A percentile compares a stretch with the other conserved stretches of the same genome.
These are phyloP conservation scores for Apiospora pterosperma DNA, from an alignment of 2,329 filamentous ascomycete species.

Conservation along the genomic window DNA sequence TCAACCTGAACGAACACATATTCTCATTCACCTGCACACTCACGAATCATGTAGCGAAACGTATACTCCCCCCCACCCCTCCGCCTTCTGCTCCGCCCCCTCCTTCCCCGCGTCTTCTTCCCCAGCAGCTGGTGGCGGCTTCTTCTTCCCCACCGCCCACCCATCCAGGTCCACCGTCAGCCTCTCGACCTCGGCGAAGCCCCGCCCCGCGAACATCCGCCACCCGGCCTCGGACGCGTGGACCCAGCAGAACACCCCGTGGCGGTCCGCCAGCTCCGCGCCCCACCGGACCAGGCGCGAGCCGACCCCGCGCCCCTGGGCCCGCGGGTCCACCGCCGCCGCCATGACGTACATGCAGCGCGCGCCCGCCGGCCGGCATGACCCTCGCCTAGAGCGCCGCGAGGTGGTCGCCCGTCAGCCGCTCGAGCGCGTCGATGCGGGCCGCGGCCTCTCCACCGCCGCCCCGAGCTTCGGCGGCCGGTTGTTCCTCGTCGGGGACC, in stretches of 20 bases:
- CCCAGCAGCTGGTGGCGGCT: too few relatives aligned
- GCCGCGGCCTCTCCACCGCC: not conserved
- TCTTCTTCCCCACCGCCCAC: constrained; percentile 4
- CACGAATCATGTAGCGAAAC: constrained; percentile 4
- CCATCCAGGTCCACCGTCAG: constrained; percentile 8
- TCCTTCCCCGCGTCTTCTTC: not conserved
- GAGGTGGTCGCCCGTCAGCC: constrained; percentile 27
- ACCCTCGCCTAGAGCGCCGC: constrained; percentile 21
- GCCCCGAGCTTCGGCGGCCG: fast-evolving
- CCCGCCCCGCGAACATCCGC: constrained; percentile 25
- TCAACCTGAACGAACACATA: too few relatives aligned
- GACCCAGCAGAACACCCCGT: constrained; percentile 29
- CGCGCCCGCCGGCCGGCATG: constrained; percentile 18
- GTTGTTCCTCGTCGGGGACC: not conserved
- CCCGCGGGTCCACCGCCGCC: constrained; percentile 27
- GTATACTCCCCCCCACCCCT: not conserved
- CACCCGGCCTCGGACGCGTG: constrained; percentile 30
- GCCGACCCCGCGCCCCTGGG: constrained; percentile 31
- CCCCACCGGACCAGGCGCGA: constrained; percentile 30
- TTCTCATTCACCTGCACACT: not conserved
- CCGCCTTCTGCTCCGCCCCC: constrained; percentile 4
- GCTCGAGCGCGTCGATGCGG: constrained; percentile 24
- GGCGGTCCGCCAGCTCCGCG: constrained; percentile 23
- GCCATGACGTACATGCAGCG: constrained; percentile 33
- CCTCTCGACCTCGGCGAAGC: constrained; percentile 15